Evolutionary conservation across 345 rosid genomes (phyloP).

Genomic region (Boechera retrofracta): DNA sequence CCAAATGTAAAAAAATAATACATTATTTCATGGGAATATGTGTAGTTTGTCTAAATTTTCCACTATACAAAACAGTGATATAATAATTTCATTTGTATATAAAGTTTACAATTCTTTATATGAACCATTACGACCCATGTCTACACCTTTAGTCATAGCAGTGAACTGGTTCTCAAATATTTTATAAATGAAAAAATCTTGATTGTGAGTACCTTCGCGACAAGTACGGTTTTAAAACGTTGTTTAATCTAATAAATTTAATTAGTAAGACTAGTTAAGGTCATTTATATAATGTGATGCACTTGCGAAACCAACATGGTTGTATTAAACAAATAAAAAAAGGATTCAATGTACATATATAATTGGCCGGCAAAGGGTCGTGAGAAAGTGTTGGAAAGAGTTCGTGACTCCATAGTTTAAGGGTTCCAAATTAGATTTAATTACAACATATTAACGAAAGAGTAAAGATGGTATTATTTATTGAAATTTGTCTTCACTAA

Average conservation of each 20-base stretch:
- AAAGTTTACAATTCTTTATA: neutral
- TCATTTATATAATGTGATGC: conserved; percentile 7
- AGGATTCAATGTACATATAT: conserved; percentile 23
- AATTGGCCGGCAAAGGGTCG: conserved; percentile 45
- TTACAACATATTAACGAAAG: conserved; percentile 23
- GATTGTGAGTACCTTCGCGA: conserved; percentile 25
- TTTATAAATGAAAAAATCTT: conserved; percentile 21
- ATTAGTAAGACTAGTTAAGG: neutral
- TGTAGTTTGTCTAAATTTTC: conserved; percentile 31
- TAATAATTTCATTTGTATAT: conserved; percentile 2
- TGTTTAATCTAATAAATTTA: conserved; percentile 17
- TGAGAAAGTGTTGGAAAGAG: conserved; percentile 46
- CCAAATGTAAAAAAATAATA: neutral
- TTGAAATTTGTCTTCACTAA: conserved; percentile 41
- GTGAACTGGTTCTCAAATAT: conserved; percentile 26
- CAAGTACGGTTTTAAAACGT: conserved; percentile 24
- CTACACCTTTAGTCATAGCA: conserved; percentile 18
- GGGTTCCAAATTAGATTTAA: conserved; percentile 38
- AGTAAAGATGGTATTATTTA: conserved; percentile 21
- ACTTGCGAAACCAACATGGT: conserved; percentile 16
- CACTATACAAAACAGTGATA: neutral
- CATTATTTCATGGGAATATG: conserved; percentile 22
- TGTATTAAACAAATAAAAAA: conserved; percentile 16
- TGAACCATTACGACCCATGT: conserved; percentile 42
- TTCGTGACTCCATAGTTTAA: conserved; percentile 37